phyloP scores from a whole-genome alignment of 2,329 filamentous ascomycete genomes.

The Metarhizium sp. region DNA sequence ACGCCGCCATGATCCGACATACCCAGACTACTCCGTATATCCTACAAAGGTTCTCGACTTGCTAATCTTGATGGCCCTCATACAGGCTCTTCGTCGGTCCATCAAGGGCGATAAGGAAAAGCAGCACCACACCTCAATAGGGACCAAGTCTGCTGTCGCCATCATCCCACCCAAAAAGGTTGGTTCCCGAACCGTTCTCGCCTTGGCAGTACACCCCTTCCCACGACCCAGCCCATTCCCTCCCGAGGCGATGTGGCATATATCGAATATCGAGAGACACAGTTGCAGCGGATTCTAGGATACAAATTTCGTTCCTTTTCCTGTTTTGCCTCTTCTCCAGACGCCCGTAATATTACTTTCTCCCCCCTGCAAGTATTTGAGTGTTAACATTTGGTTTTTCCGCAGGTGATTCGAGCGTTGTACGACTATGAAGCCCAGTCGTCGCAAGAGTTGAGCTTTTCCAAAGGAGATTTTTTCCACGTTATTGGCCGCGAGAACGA shows the following conservation, averaged over 20 bases:
- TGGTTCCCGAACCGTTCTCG: slow-evolving; percentile 18
- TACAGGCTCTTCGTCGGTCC: slow-evolving; percentile 72
- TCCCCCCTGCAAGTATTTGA: neutral
- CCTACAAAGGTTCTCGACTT: neutral
- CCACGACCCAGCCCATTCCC: neutral
- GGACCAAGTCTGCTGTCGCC: slow-evolving; percentile 76
- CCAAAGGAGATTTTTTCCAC: slow-evolving; percentile 94
- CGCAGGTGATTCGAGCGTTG: slow-evolving; percentile 88
- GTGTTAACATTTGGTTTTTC: neutral
- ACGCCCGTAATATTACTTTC: no score
- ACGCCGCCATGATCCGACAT: neutral
- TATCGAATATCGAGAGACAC: slow-evolving; percentile 4
- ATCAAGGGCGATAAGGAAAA: slow-evolving; percentile 84
- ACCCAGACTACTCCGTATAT: neutral
- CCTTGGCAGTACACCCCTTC: neutral
- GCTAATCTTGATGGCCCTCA: slow-evolving; percentile 35
- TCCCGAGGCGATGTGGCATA: neutral
- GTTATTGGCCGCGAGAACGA: slow-evolving; percentile 95
- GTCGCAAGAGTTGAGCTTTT: slow-evolving; percentile 77
- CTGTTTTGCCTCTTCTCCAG: no score
- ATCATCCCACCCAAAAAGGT: slow-evolving; percentile 94
- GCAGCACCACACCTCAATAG: slow-evolving; percentile 60
- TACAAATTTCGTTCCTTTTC: no score
- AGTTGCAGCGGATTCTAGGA: neutral
- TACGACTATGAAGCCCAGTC: slow-evolving; percentile 82